phyloP scores from a whole-genome alignment of 345 rosid genomes.

The Aethionema arabicum region DNA sequence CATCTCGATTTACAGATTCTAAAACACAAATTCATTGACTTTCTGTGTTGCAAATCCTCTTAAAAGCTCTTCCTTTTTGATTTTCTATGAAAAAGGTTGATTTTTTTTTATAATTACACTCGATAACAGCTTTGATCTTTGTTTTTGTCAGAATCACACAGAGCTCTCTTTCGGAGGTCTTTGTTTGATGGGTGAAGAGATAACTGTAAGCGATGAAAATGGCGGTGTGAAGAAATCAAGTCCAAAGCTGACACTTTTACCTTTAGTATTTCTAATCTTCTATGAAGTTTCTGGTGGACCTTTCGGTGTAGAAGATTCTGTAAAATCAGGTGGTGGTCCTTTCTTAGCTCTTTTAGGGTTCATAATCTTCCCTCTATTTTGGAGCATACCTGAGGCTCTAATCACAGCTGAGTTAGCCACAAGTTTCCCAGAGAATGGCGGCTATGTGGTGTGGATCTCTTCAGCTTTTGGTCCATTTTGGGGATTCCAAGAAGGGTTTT shows the following conservation, averaged over 20 bases:
- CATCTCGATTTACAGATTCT: constrained; percentile 15
- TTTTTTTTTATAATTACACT: no score
- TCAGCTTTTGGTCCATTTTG: constrained; percentile 91
- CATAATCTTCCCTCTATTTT: constrained; percentile 74
- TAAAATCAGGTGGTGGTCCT: constrained; percentile 88
- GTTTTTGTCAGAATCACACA: constrained; percentile 23
- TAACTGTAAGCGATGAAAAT: constrained; percentile 37
- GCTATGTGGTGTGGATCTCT: constrained; percentile 89
- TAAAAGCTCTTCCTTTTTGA: constrained; percentile 8
- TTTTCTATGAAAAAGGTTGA: neutral
- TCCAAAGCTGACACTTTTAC: constrained; percentile 72
- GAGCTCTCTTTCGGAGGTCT: constrained; percentile 2
- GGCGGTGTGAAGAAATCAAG: constrained; percentile 36
- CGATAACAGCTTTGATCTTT: constrained; percentile 6
- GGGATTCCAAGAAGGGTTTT: constrained; percentile 94
- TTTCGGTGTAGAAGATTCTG: constrained; percentile 91
- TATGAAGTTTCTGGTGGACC: constrained; percentile 98
- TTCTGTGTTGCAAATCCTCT: constrained; percentile 20
- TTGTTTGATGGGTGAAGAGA: constrained; percentile 70
- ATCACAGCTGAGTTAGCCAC: constrained; percentile 92
- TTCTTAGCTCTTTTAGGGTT: constrained; percentile 77
- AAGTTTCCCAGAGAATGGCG: constrained; percentile 91
- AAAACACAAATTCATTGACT: constrained; percentile 2
- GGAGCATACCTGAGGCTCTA: constrained; percentile 93
- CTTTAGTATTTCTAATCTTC: constrained; percentile 84